Base-by-base conservation (phyloP, 345 rosid species). In the Geranium rotundifolium region DNA sequence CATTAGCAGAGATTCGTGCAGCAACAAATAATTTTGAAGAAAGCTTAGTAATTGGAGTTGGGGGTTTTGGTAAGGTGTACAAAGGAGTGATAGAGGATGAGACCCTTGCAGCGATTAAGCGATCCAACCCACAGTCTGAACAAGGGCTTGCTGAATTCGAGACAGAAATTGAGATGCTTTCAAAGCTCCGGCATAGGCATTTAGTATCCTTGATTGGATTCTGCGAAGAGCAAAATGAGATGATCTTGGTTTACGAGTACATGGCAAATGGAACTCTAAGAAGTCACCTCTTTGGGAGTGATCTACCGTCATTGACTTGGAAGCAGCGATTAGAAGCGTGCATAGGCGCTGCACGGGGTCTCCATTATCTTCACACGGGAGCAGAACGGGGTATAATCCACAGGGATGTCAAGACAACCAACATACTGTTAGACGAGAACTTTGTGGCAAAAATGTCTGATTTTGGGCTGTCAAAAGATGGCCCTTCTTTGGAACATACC, bases 301-400 rank as follows among this genome's bases (percentile, higher is more conserved):
- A 77, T 71, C 81, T 82, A 29, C 89, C 87, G 60, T 89, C 86
- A 0, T 68, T 91, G 69, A 78, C 87, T 1, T 89, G 95, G 95
- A 91, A 87, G 77, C 96, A 82, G 71, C 77, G 96, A 46, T 64
- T 91, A 19, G 90, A 85, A 75, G 85, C 76, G 13, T 91, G 96
- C 73, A 86, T 88, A 17, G 96, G 96, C 34, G 82, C 97, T 16
- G 91, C 96, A 0, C 63, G 90, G 52, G 97, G 97, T 52, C 89
- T 91, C 49, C 97, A 91, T 75, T 91, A 91, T 83, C 93, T 91
- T 66, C 95, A 91, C 69, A 89, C 95, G 1, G 95, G 96, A 50
- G 85, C 96, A 1, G 96, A 91, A 62, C 75, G 82, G 56, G 95
- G 95, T 62, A 87, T 91, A 65, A 91, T 91, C 49, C 96, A 91